Base-by-base conservation (phyloP, 768 basidiomycete genomes). In the Macrocybe gigantea region DNA sequence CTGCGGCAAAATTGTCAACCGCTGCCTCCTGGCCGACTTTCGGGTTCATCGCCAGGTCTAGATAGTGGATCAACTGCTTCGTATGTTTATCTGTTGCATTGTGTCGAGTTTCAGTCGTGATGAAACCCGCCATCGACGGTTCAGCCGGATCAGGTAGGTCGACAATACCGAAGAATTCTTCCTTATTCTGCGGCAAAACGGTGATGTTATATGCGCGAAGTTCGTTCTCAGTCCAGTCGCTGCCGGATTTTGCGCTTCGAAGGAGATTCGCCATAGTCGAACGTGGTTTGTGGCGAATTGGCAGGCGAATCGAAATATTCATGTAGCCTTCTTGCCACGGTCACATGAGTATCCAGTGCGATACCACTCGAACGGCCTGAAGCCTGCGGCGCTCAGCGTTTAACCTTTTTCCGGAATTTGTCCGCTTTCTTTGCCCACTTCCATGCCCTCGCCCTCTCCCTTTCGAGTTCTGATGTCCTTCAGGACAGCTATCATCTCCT, bases 1-100 rank as follows among this genome's bases (percentile, higher is more conserved):
- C 32, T 12, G 62, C 55, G 0, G 60, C 54, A 56, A 67, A 69
- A 46, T 66, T 64, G 49, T 35, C 50, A 5, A 67, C 65, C 14
- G 62, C 60, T 3, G 59, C 55, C 35, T 63, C 55, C 38, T 53
- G 56, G 1, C 43, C 22, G 11, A 47, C 46, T 1, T 35, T 9
- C 6, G 52, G 40, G 7, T 36, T 33, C 60, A 60, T 63, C 3
- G 57, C 63, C 15, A 63, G 45, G 39, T 67, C 59, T 30, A 69
- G 46, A 8, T 44, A 47, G 46, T 15, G 38, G 29, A 65, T 42
- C 8, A 65, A 49, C 41, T 40, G 42, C 33, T 49, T 33, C 44
- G 29, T 22, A 22, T 22, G 4, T 4, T 2, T 22, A 22, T 22
- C 22, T 22, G 22, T 22, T 22, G 22, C 22, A 22, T 22, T 4